Conservation (phyloP, 345 rosid genomes). For the Syzygium oleosum region DNA sequence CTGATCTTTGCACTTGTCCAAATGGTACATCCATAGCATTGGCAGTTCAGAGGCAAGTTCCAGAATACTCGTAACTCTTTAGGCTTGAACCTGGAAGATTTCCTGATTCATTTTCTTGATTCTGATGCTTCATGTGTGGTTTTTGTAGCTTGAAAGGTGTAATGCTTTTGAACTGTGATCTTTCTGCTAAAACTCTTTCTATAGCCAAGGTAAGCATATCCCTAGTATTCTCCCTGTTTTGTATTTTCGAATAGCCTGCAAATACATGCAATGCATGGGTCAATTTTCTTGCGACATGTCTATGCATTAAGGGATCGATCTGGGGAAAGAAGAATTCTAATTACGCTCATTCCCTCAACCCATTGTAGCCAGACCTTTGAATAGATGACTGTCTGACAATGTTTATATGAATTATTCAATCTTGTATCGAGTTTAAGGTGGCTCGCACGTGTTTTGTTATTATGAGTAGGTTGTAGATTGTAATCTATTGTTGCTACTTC, state of each 20-base stretch:
- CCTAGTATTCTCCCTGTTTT: too few species aligned
- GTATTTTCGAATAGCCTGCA: too few species aligned
- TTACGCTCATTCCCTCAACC: too few species aligned
- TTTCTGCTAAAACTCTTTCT: conserved; percentile 40
- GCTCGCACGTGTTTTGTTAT: too few species aligned
- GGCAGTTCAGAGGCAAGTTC: conserved; percentile 60
- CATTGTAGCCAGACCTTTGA: too few species aligned
- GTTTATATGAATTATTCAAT: too few species aligned
- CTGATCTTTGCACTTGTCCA: conserved; percentile 47
- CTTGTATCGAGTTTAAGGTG: too few species aligned
- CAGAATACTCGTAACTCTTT: neutral
- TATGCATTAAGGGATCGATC: too few species aligned
- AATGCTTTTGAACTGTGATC: conserved; percentile 45
- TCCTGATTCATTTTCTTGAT: neutral
- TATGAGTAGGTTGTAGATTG: neutral
- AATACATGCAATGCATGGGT: too few species aligned
- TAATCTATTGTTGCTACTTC: neutral
- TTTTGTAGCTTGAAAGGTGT: conserved; percentile 66
- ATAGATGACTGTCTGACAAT: too few species aligned
- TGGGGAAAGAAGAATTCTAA: too few species aligned
- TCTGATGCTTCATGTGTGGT: neutral
- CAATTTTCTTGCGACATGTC: too few species aligned
- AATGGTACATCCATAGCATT: conserved; percentile 46
- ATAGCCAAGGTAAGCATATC: conserved; percentile 39
- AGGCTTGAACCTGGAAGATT: neutral